phyloP scores from a whole-genome alignment of 768 basidiomycete species.

The Xerocomus potaroensis region DNA sequence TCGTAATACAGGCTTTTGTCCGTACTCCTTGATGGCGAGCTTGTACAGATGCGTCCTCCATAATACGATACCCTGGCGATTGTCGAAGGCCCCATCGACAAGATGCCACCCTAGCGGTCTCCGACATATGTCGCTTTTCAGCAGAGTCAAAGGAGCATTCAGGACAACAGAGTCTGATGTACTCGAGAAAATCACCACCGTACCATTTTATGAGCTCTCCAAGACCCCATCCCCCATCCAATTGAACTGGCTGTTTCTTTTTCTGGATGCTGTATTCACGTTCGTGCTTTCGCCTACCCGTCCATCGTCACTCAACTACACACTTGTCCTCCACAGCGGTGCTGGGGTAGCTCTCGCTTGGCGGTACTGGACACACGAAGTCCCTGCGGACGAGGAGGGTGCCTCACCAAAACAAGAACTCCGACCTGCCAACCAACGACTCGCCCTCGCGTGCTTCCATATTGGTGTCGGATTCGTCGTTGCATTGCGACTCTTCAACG shows the following conservation, averaged over 20 bases:
- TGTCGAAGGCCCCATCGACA: neutral
- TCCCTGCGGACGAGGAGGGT: slow-evolving; percentile 12
- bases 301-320: neutral
- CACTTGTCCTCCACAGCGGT: slow-evolving; percentile 10
- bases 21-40: slow-evolving; percentile 14
- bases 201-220: slow-evolving; percentile 26
- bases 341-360: slow-evolving; percentile 25
- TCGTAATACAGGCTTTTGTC: too few relatives aligned
- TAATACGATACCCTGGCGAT: neutral
- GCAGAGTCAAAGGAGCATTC: slow-evolving; percentile 1
- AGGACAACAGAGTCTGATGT: slow-evolving; percentile 14
- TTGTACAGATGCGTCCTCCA: slow-evolving; percentile 7
- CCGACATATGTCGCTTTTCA: slow-evolving; percentile 16
- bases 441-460: slow-evolving; percentile 26
- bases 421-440: slow-evolving; percentile 29
- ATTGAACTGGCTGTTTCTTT: slow-evolving; percentile 26
- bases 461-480: slow-evolving; percentile 27
- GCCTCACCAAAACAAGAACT: slow-evolving; percentile 18
- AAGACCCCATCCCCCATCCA: slow-evolving; percentile 17
- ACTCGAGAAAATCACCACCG: slow-evolving; percentile 15
- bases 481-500: slow-evolving; percentile 24
- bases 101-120: neutral
- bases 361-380: slow-evolving; percentile 26
- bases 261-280: slow-evolving; percentile 30
- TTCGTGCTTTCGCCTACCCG: slow-evolving; percentile 10